Evolutionary conservation across 139 green algal species (phyloP), one percentile per base, ranked within the genome.

Genomic region (Chlorella sp.): DNA sequence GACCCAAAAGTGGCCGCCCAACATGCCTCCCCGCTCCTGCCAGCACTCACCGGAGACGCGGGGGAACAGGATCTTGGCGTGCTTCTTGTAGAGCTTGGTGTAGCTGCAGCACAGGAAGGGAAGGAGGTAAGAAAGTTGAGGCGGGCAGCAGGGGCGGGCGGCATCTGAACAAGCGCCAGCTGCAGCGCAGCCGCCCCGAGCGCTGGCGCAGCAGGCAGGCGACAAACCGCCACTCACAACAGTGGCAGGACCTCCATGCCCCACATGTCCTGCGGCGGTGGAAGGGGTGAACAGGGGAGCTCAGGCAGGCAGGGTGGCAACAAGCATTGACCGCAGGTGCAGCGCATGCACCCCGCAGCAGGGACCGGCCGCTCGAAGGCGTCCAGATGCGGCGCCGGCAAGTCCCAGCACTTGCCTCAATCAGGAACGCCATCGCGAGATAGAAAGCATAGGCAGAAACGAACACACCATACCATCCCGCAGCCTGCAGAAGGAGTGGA

Each of bases 361-460:
- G n/a, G n/a, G n/a, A n/a, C n/a, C n/a, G n/a, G n/a, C n/a, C n/a
- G n/a, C n/a, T n/a, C n/a, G n/a, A n/a, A n/a, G n/a, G n/a, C n/a
- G 9, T 2, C 14, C 81, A 92, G 51, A 11, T 60, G 16, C 51
- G 22, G 51, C 51, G 13, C 51, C 51, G 24, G 51, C 51, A 3
- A 60, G 13, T 26, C 46, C 13, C 2, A 60, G 24, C 51, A 60
- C 32, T 32, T 30, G 24, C n/a, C 72, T 94, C 87, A 60, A 91
- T 90, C 60, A 96, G 73, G 65, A 91, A 85, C 34, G 89, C 90
- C 56, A 94, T 89, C 28, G 88, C 93, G 13, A 89, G 84, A 32
- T 94, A 95, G 82, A 94, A 91, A 43, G 93, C 92, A 3, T 85
- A 82, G 32, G 48, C 60, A 26, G 88, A 90, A n/a, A n/a, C n/a